phyloP scores from a whole-genome alignment of 106 monocot species.

The Phalaenopsis aphrodite region DNA sequence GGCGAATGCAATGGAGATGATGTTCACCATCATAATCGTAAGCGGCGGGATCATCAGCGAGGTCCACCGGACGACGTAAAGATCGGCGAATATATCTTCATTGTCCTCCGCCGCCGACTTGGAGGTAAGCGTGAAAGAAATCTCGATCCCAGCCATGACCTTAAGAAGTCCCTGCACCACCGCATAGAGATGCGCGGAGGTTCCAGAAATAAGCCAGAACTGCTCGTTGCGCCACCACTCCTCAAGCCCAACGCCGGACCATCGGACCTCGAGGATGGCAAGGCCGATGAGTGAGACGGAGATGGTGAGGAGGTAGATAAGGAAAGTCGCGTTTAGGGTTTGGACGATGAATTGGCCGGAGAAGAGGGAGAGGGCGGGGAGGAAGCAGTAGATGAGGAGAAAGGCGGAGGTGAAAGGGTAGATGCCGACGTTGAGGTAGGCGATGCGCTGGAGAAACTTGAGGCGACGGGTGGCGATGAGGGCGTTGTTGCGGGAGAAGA shows the following conservation, averaged over 20 bases:
- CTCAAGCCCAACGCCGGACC: conserved; percentile 56
- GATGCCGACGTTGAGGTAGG: conserved; percentile 41
- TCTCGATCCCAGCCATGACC: conserved; percentile 38
- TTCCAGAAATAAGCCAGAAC: conserved; percentile 78
- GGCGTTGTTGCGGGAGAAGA: conserved; percentile 71
- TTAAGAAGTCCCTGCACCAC: conserved; percentile 56
- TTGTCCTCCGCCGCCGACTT: conserved; percentile 48
- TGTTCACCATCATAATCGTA: conserved; percentile 66
- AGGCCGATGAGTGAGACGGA: conserved; percentile 34
- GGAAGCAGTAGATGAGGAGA: conserved; percentile 69
- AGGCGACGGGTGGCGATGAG: conserved; percentile 41
- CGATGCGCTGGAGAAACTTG: conserved; percentile 53
- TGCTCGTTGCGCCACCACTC: conserved; percentile 79
- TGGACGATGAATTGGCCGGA: conserved; percentile 39
- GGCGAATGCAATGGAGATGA: conserved; percentile 48
- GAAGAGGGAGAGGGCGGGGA: conserved; percentile 70
- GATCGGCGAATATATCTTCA: conserved; percentile 54
- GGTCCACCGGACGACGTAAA: conserved; percentile 61
- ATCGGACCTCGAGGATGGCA: conserved; percentile 54
- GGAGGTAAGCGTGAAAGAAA: conserved; percentile 60
- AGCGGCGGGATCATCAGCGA: conserved; percentile 68
- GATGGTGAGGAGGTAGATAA: conserved; percentile 54
- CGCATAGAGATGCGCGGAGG: conserved; percentile 52
- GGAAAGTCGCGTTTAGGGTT: conserved; percentile 22
- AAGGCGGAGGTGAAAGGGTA: conserved; percentile 70